Conservation (phyloP, 2,329 filamentous ascomycete genomes). For the Fusarium zealandicum region DNA sequence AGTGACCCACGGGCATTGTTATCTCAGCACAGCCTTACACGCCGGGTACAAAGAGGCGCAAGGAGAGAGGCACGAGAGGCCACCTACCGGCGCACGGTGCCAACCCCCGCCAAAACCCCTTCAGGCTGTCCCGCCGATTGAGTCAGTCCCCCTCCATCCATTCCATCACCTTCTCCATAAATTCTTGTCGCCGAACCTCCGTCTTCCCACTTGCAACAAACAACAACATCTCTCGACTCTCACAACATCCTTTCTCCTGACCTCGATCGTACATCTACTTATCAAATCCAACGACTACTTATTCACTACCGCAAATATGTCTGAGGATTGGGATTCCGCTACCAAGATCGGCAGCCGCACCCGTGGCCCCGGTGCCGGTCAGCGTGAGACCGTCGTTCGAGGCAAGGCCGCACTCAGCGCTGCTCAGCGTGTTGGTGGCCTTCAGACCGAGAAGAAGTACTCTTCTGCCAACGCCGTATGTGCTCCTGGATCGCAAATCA, state of each 20-base stretch:
- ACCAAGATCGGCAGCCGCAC: constrained; percentile 95
- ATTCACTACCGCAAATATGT: constrained; percentile 59
- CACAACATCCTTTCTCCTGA: background rate
- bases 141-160: constrained; percentile 46
- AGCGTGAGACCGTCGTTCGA: constrained; percentile 87
- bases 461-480: constrained; percentile 71
- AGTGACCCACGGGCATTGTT: background rate
- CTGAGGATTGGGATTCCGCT: constrained; percentile 80
- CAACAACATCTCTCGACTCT: constrained; percentile 13
- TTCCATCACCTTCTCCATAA: constrained; percentile 45
- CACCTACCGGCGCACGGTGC: constrained; percentile 29
- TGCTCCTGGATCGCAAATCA: background rate
- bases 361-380: constrained; percentile 68
- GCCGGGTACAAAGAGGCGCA: constrained; percentile 18
- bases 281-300: constrained; percentile 21
- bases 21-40: constrained; percentile 22
- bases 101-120: constrained; percentile 33
- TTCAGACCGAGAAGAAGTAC: constrained; percentile 92
- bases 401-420: constrained; percentile 87
- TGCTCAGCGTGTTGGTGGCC: constrained; percentile 78
- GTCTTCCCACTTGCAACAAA: constrained; percentile 30
- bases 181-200: constrained; percentile 36
- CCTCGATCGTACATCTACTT: background rate
- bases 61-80: constrained; percentile 29
- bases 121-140: constrained; percentile 47